Percentiles rank a stretch among this genome's conserved stretches.
Conservation (phyloP, 768 basidiomycete species). For the Amanita rimosa region DNA sequence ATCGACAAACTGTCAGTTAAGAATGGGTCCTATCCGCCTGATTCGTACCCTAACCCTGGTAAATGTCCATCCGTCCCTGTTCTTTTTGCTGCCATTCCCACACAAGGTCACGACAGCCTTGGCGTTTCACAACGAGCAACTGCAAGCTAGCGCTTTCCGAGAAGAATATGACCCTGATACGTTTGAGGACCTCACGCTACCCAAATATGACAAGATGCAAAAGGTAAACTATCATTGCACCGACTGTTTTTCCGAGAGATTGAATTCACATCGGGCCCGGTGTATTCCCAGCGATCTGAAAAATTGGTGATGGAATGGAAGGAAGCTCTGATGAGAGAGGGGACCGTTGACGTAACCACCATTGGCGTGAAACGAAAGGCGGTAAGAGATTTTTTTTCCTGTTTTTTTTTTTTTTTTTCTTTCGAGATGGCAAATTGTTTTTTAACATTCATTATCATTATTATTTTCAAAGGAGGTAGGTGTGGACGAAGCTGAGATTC, state of each 20-base stretch:
- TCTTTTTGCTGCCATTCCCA: neutral
- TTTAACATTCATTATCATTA: too few relatives aligned
- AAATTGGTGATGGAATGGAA: slow-evolving; percentile 65
- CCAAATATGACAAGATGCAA: slow-evolving; percentile 69
- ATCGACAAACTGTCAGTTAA: slow-evolving; percentile 73
- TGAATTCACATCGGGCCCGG: slow-evolving; percentile 17
- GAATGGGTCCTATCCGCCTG: slow-evolving; percentile 76
- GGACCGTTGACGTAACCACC: slow-evolving; percentile 44
- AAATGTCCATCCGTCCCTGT: slow-evolving; percentile 14
- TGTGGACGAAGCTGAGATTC: slow-evolving; percentile 65
- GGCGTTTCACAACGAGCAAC: slow-evolving; percentile 79
- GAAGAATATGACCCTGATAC: slow-evolving; percentile 73
- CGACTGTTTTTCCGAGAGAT: neutral
- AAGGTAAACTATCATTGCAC: slow-evolving; percentile 32
- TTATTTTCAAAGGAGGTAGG: slow-evolving; percentile 49
- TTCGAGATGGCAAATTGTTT: neutral
- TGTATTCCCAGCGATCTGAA: slow-evolving; percentile 50
- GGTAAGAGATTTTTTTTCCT: slow-evolving; percentile 28
- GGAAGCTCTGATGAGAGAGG: slow-evolving; percentile 44
- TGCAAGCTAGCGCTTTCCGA: slow-evolving; percentile 88
- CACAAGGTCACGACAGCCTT: slow-evolving; percentile 39
- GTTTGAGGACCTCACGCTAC: slow-evolving; percentile 76
- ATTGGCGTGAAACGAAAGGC: slow-evolving; percentile 59
- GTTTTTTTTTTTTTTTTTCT: too few relatives aligned
- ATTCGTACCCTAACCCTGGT: slow-evolving; percentile 90